Percentiles rank a stretch among this genome's conserved stretches.
phyloP scores from a whole-genome alignment of 352 stramenopile species.

The Phytophthora multivora region DNA sequence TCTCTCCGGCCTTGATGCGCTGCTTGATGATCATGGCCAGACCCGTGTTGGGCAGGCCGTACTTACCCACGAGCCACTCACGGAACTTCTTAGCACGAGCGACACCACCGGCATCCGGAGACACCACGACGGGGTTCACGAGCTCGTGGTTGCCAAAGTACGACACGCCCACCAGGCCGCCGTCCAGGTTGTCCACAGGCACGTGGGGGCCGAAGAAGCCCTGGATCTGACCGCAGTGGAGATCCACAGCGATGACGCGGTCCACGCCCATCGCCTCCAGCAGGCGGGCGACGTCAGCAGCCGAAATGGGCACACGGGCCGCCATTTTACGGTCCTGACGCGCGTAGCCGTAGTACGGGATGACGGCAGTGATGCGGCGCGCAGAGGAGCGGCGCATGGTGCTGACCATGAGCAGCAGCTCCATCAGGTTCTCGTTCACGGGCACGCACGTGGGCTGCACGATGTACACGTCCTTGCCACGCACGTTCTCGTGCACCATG shows the following conservation, averaged over 20 bases:
- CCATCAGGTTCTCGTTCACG: slow-evolving; percentile 99
- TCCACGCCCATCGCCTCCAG: slow-evolving; percentile 90
- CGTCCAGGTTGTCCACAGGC: slow-evolving; percentile 99
- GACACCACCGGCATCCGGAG: slow-evolving; percentile 98
- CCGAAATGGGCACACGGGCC: slow-evolving; percentile 98
- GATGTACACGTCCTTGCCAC: slow-evolving; percentile 99
- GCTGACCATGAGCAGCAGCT: slow-evolving; percentile 98
- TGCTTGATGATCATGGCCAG: slow-evolving; percentile 99
- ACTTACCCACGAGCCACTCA: slow-evolving; percentile 97
- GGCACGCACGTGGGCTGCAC: slow-evolving; percentile 98
- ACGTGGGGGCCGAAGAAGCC: slow-evolving; percentile 99
- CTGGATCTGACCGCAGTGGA: slow-evolving; percentile 92
- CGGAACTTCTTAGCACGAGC: slow-evolving; percentile 99
- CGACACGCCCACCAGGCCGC: slow-evolving; percentile 93
- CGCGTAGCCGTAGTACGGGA: slow-evolving; percentile 96
- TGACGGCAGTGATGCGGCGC: slow-evolving; percentile 99
- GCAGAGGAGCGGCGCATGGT: slow-evolving; percentile 98
- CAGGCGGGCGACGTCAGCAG: slow-evolving; percentile 84
- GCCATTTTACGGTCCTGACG: slow-evolving; percentile 92
- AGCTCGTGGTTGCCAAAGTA: slow-evolving; percentile 97
- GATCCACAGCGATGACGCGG: slow-evolving; percentile 87
- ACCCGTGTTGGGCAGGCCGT: slow-evolving; percentile 96
- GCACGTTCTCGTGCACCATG: slow-evolving; percentile 99
- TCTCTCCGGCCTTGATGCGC: slow-evolving; percentile 96
- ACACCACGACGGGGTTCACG: slow-evolving; percentile 99